phyloP scores from a whole-genome alignment of 257 asterid species.

The Primulina eburnea region DNA sequence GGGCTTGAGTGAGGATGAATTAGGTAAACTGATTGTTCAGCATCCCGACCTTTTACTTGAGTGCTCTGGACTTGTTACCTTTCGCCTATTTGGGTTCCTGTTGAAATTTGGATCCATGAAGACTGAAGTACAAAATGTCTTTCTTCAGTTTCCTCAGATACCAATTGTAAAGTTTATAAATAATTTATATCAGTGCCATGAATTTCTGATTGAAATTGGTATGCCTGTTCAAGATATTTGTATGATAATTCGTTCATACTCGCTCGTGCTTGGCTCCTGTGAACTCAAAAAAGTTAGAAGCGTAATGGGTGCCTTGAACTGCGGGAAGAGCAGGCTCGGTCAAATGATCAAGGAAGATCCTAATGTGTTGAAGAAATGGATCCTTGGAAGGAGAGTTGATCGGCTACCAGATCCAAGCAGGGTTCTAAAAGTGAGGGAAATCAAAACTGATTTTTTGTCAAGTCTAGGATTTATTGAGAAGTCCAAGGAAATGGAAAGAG shows the following conservation, averaged over 20 bases:
- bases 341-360: constrained; percentile 57
- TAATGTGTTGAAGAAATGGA: constrained; percentile 44
- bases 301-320: constrained; percentile 29
- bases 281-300: constrained; percentile 43
- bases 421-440: constrained; percentile 26
- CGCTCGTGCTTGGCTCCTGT: constrained; percentile 54
- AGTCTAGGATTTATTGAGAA: constrained; percentile 57
- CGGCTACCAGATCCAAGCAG: constrained; percentile 27
- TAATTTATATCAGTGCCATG: constrained; percentile 43
- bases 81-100: constrained; percentile 43
- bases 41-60: constrained; percentile 54
- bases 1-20: constrained; percentile 45
- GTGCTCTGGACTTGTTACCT: constrained; percentile 44
- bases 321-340: constrained; percentile 48
- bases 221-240: constrained; percentile 51
- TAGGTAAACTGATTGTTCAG: constrained; percentile 27
- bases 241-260: constrained; percentile 33
- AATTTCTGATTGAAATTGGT: constrained; percentile 48
- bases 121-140: constrained; percentile 29
- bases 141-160: constrained; percentile 48
- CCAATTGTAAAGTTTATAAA: constrained; percentile 34
- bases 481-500: constrained; percentile 53
- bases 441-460: constrained; percentile 56
- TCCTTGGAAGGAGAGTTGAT: constrained; percentile 41
- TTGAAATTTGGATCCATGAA: constrained; percentile 49